phyloP scores from a whole-genome alignment of 148 eudicot species.

The Chenopodium formosanum region DNA sequence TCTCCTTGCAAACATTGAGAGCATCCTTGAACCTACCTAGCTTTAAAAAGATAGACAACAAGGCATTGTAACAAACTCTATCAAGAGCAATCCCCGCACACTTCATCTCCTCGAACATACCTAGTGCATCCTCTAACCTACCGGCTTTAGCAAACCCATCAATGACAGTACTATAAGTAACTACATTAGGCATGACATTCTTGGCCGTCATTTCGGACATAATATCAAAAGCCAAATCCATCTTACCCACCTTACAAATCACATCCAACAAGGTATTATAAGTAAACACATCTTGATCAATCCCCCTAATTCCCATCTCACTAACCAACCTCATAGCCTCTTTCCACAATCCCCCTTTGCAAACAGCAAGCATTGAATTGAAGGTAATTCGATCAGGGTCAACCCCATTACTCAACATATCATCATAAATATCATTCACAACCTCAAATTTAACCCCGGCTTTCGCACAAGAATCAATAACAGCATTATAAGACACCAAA shows the following conservation, averaged over 20 bases:
- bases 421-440: conserved; percentile 59
- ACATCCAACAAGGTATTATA: conserved; percentile 89
- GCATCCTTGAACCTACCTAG: conserved; percentile 91
- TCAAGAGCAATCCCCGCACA: conserved; percentile 59
- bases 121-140: conserved; percentile 65
- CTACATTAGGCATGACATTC: conserved; percentile 76
- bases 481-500: conserved; percentile 86
- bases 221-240: conserved; percentile 68
- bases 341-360: conserved; percentile 88
- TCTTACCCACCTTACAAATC: conserved; percentile 74
- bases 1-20: conserved; percentile 63
- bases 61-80: conserved; percentile 78
- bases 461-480: conserved; percentile 95
- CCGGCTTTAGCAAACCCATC: conserved; percentile 89
- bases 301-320: conserved; percentile 76
- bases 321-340: conserved; percentile 60
- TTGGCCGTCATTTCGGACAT: conserved; percentile 78
- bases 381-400: conserved; percentile 83
- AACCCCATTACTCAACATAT: conserved; percentile 67
- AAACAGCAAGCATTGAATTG: conserved; percentile 84
- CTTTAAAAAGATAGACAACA: conserved; percentile 77
- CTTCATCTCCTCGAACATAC: conserved; percentile 81
- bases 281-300: conserved; percentile 86
- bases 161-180: conserved; percentile 87
- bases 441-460: conserved; percentile 66